Conservation (phyloP, 1,284 basidiomycete species). For the Ceratobasidium sp. region DNA sequence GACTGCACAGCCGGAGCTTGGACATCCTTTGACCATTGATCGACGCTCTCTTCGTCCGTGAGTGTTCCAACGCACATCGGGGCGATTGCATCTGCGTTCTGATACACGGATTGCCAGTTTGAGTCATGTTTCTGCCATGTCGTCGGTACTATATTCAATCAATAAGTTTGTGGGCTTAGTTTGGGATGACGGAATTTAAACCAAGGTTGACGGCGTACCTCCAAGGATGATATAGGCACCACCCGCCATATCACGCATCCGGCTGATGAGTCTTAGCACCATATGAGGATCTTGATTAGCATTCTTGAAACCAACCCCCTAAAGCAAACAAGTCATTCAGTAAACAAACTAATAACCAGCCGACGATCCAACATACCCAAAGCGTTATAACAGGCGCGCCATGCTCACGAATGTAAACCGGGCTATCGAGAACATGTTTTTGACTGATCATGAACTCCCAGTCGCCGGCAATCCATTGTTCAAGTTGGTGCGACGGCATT, state of each 20-base stretch:
- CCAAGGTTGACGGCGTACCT: slow-evolving; percentile 38
- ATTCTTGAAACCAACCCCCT: slow-evolving; percentile 73
- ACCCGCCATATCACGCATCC: slow-evolving; percentile 68
- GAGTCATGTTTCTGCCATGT: slow-evolving; percentile 36
- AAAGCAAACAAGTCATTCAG: not conserved
- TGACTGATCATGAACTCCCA: slow-evolving; percentile 73
- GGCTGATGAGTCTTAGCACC: slow-evolving; percentile 64
- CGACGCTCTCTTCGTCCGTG: slow-evolving; percentile 7
- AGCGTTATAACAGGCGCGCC: slow-evolving; percentile 73
- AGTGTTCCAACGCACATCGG: slow-evolving; percentile 23
- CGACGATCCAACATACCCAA: slow-evolving; percentile 59
- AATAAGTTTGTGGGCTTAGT: too few relatives aligned
- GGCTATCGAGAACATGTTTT: slow-evolving; percentile 70
- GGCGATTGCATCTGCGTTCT: slow-evolving; percentile 17
- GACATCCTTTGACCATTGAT: slow-evolving; percentile 21
- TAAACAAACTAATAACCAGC: slow-evolving; percentile 55
- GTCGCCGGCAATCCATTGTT: slow-evolving; percentile 68
- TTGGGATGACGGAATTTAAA: too few relatives aligned
- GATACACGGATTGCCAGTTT: slow-evolving; percentile 26
- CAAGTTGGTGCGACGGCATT: slow-evolving; percentile 68
- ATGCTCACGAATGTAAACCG: slow-evolving; percentile 73
- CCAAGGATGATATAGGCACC: slow-evolving; percentile 68
- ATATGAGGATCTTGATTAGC: slow-evolving; percentile 69
- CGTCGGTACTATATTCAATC: slow-evolving; percentile 16
- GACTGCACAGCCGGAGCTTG: slow-evolving; percentile 15